A percentile compares a stretch with the other conserved stretches of the same genome.
phyloP scores from a whole-genome alignment of 2,329 filamentous ascomycete genomes.

The Microcyclospora tardicrescens region DNA sequence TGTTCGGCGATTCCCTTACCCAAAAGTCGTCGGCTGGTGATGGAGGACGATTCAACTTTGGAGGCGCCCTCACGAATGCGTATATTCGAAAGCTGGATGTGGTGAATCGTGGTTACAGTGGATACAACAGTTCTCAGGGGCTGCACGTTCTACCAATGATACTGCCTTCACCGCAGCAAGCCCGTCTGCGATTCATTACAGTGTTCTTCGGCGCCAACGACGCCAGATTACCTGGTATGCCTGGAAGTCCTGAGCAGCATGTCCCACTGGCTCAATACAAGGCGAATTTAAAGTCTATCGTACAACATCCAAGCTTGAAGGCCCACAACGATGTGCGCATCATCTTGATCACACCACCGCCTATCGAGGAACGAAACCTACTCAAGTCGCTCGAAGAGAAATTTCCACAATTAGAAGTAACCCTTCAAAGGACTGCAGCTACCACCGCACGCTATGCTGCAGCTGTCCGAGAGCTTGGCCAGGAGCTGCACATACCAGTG shows the following conservation, averaged over 20 bases:
- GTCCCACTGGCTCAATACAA: constrained; percentile 65
- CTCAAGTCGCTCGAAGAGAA: constrained; percentile 7
- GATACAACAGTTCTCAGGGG: constrained; percentile 70
- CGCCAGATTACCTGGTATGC: constrained; percentile 52
- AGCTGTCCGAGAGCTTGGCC: constrained; percentile 52
- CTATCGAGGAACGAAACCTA: constrained; percentile 26
- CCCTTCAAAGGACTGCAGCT: constrained; percentile 41
- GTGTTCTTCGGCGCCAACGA: constrained; percentile 86
- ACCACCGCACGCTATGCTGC: constrained; percentile 51
- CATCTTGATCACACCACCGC: constrained; percentile 70
- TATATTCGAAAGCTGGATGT: constrained; percentile 71
- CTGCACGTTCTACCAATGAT: constrained; percentile 55
- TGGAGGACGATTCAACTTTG: constrained; percentile 48
- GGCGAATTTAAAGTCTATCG: constrained; percentile 56
- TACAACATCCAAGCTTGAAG: constrained; percentile 55
- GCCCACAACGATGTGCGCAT: constrained; percentile 57
- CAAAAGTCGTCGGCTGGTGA: constrained; percentile 34
- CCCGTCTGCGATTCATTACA: constrained; percentile 46
- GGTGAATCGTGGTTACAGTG: constrained; percentile 73
- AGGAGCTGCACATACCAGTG: constrained; percentile 44
- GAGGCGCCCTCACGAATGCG: constrained; percentile 54
- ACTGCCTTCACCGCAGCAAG: constrained; percentile 52
- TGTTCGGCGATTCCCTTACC: constrained; percentile 85
- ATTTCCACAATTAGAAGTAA: constrained; percentile 5
- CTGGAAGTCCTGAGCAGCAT: constrained; percentile 51